Percentiles rank a stretch among this genome's conserved stretches.
phyloP scores from a whole-genome alignment of 495 filamentous ascomycete genomes.

The Niebla homalea region DNA sequence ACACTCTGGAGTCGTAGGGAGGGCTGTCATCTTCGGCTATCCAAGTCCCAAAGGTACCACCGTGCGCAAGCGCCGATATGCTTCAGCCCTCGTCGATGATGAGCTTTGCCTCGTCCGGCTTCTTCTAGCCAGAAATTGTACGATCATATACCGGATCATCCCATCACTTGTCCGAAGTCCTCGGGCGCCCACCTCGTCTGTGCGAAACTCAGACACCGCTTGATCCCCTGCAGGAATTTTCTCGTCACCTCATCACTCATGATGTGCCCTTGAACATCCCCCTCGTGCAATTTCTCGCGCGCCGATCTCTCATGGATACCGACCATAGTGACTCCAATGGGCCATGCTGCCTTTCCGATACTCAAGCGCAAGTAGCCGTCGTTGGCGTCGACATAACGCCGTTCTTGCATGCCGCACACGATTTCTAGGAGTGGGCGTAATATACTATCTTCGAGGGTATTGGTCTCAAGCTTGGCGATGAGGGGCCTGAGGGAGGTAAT shows the following conservation, averaged over 20 bases:
- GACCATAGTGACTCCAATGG: constrained; percentile 98
- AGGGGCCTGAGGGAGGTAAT: constrained; percentile 77
- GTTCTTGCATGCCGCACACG: constrained; percentile 74
- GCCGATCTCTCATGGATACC: constrained; percentile 96
- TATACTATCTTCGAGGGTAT: constrained; percentile 62
- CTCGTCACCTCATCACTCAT: constrained; percentile 91
- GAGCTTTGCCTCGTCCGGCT: background rate
- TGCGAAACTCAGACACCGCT: constrained; percentile 90
- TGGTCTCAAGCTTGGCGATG: constrained; percentile 77
- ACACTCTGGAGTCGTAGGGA: no score
- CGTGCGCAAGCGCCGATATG: no score
- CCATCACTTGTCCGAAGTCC: constrained; percentile 90
- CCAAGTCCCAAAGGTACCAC: no score
- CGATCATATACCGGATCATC: constrained; percentile 34
- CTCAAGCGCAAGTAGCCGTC: constrained; percentile 85
- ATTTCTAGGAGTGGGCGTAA: constrained; percentile 87
- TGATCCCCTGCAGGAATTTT: constrained; percentile 96
- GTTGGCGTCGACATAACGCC: constrained; percentile 90
- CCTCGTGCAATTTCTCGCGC: constrained; percentile 84
- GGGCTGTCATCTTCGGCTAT: no score
- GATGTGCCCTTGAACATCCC: constrained; percentile 76
- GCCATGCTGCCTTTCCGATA: constrained; percentile 98
- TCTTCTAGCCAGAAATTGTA: background rate
- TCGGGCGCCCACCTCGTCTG: constrained; percentile 93
- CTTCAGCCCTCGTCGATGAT: no score